A percentile compares a stretch with the other conserved stretches of the same genome.
These are phyloP conservation scores for Xylaria longipes DNA, from an alignment of 495 filamentous ascomycete species.

Conservation along the genomic window DNA sequence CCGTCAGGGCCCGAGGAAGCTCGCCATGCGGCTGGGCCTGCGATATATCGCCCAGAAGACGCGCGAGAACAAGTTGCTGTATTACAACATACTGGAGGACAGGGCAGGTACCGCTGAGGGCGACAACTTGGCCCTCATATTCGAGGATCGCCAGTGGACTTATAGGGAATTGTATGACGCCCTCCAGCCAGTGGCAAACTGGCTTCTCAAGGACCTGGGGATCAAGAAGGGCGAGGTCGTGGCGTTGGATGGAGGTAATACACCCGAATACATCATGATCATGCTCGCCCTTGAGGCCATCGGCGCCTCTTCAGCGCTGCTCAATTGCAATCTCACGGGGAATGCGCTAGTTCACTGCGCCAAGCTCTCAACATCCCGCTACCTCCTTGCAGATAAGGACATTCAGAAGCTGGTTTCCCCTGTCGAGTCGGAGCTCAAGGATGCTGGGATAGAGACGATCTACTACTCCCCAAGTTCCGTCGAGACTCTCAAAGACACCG, in stretches of 20 bases:
- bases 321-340: conserved; percentile 50
- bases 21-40: background rate
- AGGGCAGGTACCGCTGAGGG: conserved; percentile 35
- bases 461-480: conserved; percentile 38
- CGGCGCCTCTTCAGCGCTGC: conserved; percentile 50
- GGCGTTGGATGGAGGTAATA: conserved; percentile 45
- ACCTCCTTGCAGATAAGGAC: conserved; percentile 41
- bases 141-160: conserved; percentile 46
- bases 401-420: conserved; percentile 40
- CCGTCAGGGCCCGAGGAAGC: conserved; percentile 15
- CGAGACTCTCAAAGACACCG: conserved; percentile 28
- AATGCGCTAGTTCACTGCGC: conserved; percentile 43
- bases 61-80: conserved; percentile 31
- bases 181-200: conserved; percentile 44
- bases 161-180: conserved; percentile 41
- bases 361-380: conserved; percentile 40
- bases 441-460: conserved; percentile 30
- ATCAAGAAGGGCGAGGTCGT: conserved; percentile 48
- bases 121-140: conserved; percentile 42
- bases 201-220: conserved; percentile 48
- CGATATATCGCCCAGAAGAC: conserved; percentile 25
- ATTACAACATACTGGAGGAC: conserved; percentile 44
- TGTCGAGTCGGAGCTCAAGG: conserved; percentile 34
- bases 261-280: conserved; percentile 48
- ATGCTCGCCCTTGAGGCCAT: conserved; percentile 56